phyloP scores from a whole-genome alignment of 305 asterid genomes.

The Plantago coronopus region DNA sequence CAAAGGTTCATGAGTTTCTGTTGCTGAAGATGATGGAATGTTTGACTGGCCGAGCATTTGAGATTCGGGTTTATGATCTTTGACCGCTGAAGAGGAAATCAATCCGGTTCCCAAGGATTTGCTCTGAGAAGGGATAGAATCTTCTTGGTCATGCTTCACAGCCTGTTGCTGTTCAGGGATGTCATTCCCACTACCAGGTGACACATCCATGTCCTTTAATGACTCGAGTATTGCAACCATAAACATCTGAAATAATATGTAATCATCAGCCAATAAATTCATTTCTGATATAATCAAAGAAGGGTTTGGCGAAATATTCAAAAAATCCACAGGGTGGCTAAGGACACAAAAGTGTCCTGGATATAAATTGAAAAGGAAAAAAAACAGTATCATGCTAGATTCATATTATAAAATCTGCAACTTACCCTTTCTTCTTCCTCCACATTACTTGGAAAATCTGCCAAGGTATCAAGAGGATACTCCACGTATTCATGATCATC shows the following conservation, averaged over 20 bases:
- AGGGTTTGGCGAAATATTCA: neutral
- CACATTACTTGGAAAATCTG: conserved; percentile 69
- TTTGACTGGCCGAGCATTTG: conserved; percentile 22
- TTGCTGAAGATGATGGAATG: conserved; percentile 15
- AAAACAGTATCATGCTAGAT: neutral
- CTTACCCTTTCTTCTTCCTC: conserved; percentile 88
- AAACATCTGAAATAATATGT: conserved; percentile 53
- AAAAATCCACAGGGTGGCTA: too few species aligned
- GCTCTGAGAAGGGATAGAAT: conserved; percentile 18
- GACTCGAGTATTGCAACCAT: conserved; percentile 80
- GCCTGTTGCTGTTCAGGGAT: conserved; percentile 32
- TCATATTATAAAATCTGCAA: neutral
- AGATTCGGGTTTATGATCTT: conserved; percentile 21
- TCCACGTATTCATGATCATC: conserved; percentile 79
- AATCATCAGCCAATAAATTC: neutral
- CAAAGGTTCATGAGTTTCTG: conserved; percentile 25
- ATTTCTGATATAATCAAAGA: neutral
- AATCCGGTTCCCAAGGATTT: conserved; percentile 23
- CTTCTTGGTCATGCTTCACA: conserved; percentile 26
- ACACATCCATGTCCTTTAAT: conserved; percentile 51
- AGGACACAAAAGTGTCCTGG: too few species aligned
- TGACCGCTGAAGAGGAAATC: conserved; percentile 21
- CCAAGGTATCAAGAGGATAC: conserved; percentile 58
- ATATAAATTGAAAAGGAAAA: neutral
- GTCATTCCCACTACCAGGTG: conserved; percentile 27